Percentiles rank a stretch among this genome's conserved stretches.
These are phyloP conservation scores for Fusarium staphyleae DNA, from an alignment of 2,329 filamentous ascomycete species.

Conservation along the genomic window DNA sequence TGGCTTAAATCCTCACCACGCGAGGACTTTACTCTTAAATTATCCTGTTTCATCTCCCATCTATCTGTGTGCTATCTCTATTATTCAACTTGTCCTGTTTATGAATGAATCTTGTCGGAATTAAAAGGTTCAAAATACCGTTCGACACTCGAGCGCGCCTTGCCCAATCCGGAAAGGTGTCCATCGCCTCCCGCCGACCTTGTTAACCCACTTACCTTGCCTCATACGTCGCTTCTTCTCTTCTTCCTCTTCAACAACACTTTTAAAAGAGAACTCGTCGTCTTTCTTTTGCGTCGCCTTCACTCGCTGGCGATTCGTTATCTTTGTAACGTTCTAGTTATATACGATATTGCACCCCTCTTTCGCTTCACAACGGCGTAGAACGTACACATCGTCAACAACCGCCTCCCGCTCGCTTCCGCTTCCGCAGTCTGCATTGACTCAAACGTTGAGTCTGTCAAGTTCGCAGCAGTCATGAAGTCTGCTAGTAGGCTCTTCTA, in stretches of 20 bases:
- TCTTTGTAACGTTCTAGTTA: background rate
- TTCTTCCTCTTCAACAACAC: conserved; percentile 12
- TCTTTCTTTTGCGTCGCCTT: conserved; percentile 10
- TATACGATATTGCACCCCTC: background rate
- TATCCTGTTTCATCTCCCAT: background rate
- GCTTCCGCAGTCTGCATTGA: conserved; percentile 1
- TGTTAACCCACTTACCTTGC: conserved; percentile 33
- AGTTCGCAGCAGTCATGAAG: conserved; percentile 52
- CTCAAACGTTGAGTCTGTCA: conserved; percentile 2
- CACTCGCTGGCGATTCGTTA: conserved; percentile 23
- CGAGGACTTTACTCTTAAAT: conserved; percentile 9
- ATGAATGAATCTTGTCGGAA: background rate
- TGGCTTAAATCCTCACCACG: conserved; percentile 7
- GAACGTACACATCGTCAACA: background rate
- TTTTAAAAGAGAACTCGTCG: background rate
- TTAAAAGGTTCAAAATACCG: conserved; percentile 23
- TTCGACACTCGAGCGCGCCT: conserved; percentile 16
- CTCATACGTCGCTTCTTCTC: conserved; percentile 39
- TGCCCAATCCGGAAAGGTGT: conserved; percentile 16
- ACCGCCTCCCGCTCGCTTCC: background rate
- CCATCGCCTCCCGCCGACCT: conserved; percentile 34
- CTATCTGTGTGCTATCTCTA: background rate
- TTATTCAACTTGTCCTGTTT: background rate
- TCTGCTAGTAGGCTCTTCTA: conserved; percentile 62
- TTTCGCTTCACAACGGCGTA: conserved; percentile 3